Evolutionary conservation across 1,284 basidiomycete genomes (phyloP), one percentile per base, ranked within the genome.

Genomic region (Testicularia cyperi): DNA sequence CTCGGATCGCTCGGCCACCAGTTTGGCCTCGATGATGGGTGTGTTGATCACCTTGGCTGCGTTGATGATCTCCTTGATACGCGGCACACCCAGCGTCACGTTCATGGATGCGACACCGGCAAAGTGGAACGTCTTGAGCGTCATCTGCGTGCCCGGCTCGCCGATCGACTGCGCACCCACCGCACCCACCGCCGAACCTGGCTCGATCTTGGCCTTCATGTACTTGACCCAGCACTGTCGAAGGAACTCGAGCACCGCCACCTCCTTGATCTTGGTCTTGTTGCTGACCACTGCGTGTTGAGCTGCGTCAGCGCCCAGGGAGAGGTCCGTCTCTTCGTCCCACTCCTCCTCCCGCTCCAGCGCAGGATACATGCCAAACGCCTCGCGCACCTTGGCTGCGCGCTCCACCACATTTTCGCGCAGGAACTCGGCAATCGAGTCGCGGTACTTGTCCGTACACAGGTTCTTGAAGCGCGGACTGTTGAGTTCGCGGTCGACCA

Each of bases 31-130:
- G 77, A 99, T 98, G 76, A 99, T 97, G 1, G 95, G 95, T 3
- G 95, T 98, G 70, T 89, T 94, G 79, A 99, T 98, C 33, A 82
- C 79, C 79, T 97, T 98, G 29, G 94, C 90, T 3, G 92, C 95
- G 69, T 98, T 99, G 82, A 99, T 98, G 70, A 98, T 98, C 78
- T 99, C 95, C 79, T 98, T 98, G 80, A 99, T 98, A 77, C 95
- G 92, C 18, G 95, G 95, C 10, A 98, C 95, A 82, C 95, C 95
- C 29, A 98, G 85, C 1, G 95, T 99, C 66, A 99, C 91, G 80
- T 97, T 98, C 95, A 98, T 99, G 25, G 92, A 95, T 10, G 95
- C 95, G 61, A 99, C 92, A 81, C 95, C 95, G 72, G 95, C 95
- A 80, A 98, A 98, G 82, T 99, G 95, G 85, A 99, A 99, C 53